Base-by-base conservation (phyloP, 1,284 basidiomycete genomes). In the Apiotrichum domesticum region DNA sequence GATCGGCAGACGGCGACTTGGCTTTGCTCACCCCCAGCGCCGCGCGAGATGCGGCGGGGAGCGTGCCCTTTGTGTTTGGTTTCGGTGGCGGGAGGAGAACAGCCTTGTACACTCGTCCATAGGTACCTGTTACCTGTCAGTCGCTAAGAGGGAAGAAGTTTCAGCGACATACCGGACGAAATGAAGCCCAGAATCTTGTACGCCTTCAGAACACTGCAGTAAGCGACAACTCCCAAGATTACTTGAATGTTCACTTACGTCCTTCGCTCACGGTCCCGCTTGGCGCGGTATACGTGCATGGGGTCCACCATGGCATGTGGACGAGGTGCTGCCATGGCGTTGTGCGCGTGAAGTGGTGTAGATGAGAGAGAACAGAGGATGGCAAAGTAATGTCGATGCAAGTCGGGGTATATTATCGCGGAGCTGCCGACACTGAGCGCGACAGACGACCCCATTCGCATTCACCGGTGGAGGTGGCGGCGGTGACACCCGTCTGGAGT, bases 21-120 rank as follows among this genome's bases (percentile, higher is more conserved):
- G 58, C 15, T 13, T 34, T 42, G n/a, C 35, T 11, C 11, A 56
- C 52, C 6, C 58, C 58, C 21, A 73, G 62, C 6, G 69, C 69
- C 1, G 68, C 64, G 37, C 66, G 61, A 29, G 68, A 71, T 35
- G 63, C 63, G 8, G 64, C 56, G 8, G 60, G 61, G 15, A 70
- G 51, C 6, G 64, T 56, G 13, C 29, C 46, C 49, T 66, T 63
- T 40, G 51, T 11, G 46, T 46, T 44, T 42, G 63, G 35, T 60
- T 69, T 67, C 4, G 70, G 67, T 0, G 69, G 64, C 32, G 70
- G 59, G 6, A 72, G 64, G 14, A 80, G 66, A 60, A 88, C 83
- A 0, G 94, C 96, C 75, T 98, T 98, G 83, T 98, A 99, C 4
- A 99, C 95, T 34, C 93, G 82, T 0, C 96, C 96, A 70, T 98